Percentiles rank a stretch among this genome's conserved stretches.
phyloP scores from a whole-genome alignment of 1,139 yeast species.

The Nakaseomyces uthaithaninus region DNA sequence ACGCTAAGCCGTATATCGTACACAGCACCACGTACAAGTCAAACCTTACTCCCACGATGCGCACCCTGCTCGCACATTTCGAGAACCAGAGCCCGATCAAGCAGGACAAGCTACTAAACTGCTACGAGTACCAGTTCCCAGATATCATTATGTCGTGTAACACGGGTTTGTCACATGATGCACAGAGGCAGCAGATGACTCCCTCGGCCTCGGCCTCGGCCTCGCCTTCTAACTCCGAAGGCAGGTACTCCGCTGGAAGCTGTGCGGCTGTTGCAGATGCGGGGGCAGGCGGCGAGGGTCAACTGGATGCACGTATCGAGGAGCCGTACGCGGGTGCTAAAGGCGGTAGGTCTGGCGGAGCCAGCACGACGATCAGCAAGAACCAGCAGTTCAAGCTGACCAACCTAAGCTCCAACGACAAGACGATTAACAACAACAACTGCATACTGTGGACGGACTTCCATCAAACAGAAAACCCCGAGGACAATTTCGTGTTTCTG shows the following conservation, averaged over 20 bases:
- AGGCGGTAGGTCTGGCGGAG: slow-evolving; percentile 7
- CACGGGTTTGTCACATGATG: too few relatives aligned
- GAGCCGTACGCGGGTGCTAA: neutral
- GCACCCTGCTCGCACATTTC: slow-evolving; percentile 1
- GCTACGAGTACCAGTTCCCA: slow-evolving; percentile 29
- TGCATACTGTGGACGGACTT: slow-evolving; percentile 61
- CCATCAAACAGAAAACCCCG: slow-evolving; percentile 41
- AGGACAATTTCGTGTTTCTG: slow-evolving; percentile 79
- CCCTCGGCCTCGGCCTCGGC: slow-evolving; percentile 6
- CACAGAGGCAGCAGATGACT: too few relatives aligned
- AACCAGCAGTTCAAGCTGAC: slow-evolving; percentile 30
- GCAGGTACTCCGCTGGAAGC: neutral
- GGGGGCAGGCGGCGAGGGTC: neutral
- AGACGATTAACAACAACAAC: slow-evolving; percentile 33
- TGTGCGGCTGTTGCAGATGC: neutral
- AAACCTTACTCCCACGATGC: slow-evolving; percentile 4
- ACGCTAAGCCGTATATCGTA: neutral
- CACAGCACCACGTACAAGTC: slow-evolving; percentile 2
- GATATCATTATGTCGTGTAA: neutral
- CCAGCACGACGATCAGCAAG: slow-evolving; percentile 17
- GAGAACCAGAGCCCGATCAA: slow-evolving; percentile 6
- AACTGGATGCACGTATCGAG: neutral
- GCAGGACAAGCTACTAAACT: slow-evolving; percentile 17
- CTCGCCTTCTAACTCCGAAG: slow-evolving; percentile 1
- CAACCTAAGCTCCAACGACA: slow-evolving; percentile 21